Base-by-base conservation (phyloP, 495 filamentous ascomycete species). In the Aspergillus carlsbadensis region DNA sequence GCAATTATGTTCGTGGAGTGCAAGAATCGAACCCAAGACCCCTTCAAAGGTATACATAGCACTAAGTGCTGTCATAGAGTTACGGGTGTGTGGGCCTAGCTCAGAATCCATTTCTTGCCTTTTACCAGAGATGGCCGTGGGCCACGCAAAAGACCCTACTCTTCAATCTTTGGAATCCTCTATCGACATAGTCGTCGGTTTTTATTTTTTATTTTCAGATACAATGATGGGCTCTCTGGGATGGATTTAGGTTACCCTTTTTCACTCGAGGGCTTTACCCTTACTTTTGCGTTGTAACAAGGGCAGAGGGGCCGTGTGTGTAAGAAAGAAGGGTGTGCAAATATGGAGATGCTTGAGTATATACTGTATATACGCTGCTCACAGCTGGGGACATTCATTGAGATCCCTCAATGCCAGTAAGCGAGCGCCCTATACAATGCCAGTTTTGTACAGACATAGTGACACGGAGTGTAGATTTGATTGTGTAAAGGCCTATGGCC, bases 31-130 rank as follows among this genome's bases (percentile, higher is more conserved):
- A 58, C 42, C 15, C 13, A 22, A 10, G 17, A 8, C 17, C 15
- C 13, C 10, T 46, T 21, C 1, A 13, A 13, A 24, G 35, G 48
- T 52, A 58, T 51, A 58, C 40, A 52, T 17, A 33, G 8, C 22
- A 42, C 26, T 5, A 36, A 45, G 5, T 36, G 17, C 15, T 22
- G n/a, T 10, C 1, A 15, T 10, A 5, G 4, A 13, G 17, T 43
- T 22, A 57, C 39, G 54, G 54, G 54, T 57, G 54, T 57, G 54
- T 57, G 54, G 54, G 54, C 54, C 54, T 57, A 57, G 54, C 54
- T 57, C 54, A 57, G 54, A 57, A 57, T 57, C 54, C 54, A 57
- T 57, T 57, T 57, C 54, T 57, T 57, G 54, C 54, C 54, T 57
- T 57, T 57, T 57, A 57, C 54, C 54, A 57, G 54, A 57, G 54